Evolutionary conservation across 2,329 filamentous ascomycete genomes (phyloP), one percentile per base, ranked within the genome.

Genomic region (Fusarium devonianum): DNA sequence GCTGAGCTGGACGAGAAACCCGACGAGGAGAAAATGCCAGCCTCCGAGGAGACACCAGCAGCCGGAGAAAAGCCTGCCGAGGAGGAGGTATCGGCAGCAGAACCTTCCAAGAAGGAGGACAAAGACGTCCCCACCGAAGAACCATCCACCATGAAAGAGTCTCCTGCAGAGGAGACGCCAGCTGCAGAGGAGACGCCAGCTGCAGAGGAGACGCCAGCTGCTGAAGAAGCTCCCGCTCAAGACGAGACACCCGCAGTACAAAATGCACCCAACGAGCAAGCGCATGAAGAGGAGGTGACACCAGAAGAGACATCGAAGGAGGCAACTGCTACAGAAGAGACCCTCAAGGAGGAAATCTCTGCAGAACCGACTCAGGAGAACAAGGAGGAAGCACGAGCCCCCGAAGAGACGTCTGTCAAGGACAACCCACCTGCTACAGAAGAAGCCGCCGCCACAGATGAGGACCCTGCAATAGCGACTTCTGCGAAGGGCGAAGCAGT

Each of bases 81-180:
- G 19, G 41, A 53, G 34, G 41, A 60, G 18, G 19, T 33, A 40
- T 36, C 51, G 19, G 17, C 30, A 33, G 23, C 28, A 13, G 36
- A 44, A 34, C 11, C 32, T 11, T 19, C 38, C 9, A 51, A 58
- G 14, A 29, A 12, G 14, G 42, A 29, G 5, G n/a, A 40, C 23
- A 49, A 58, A 41, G 47, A 48, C 13, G 14, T 35, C n/a, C 13
- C 51, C n/a, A 17, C 35, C 13, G 49, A 53, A 43, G 56, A 50
- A 26, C 6, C 32, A 7, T 13, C 36, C 12, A 8, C 19, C 17
- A 43, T 34, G 14, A 43, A 42, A 21, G 53, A 43, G 13, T 7
- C 41, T 3, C 18, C 52, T 25, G 33, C 38, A 16, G 26, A 37
- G 9, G 46, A 62, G 13, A 23, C 32, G 18, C 12, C 43, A 9